Percentiles rank a stretch among this genome's conserved stretches.
Conservation (phyloP, 2,329 filamentous ascomycete species). For the Ambrosiella cleistominuta region DNA sequence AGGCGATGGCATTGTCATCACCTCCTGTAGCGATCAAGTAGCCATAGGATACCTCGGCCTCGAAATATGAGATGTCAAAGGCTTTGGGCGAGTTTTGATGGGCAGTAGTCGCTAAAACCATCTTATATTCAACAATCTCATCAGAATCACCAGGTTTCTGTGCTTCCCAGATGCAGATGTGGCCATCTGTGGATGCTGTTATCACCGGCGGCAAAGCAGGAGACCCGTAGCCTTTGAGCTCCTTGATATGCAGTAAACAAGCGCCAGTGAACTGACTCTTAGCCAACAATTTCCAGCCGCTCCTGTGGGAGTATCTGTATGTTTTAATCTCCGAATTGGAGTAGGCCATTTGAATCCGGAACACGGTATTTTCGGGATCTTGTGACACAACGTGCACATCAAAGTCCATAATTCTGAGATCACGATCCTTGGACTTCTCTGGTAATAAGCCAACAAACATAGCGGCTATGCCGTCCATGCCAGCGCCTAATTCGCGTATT, state of each 20-base stretch:
- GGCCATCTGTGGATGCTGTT: slow-evolving; percentile 68
- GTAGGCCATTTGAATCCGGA: slow-evolving; percentile 53
- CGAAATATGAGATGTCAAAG: slow-evolving; percentile 32
- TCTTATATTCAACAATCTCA: slow-evolving; percentile 15
- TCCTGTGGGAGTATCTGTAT: slow-evolving; percentile 29
- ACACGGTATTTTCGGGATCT: slow-evolving; percentile 17
- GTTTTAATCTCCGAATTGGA: slow-evolving; percentile 67
- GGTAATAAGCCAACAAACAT: slow-evolving; percentile 38
- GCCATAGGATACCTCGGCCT: slow-evolving; percentile 47
- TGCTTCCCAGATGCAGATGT: slow-evolving; percentile 42
- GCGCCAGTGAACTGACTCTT: slow-evolving; percentile 48
- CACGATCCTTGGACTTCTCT: slow-evolving; percentile 34
- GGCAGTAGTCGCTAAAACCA: slow-evolving; percentile 27
- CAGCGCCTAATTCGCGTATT: slow-evolving; percentile 34
- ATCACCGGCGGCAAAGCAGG: slow-evolving; percentile 24
- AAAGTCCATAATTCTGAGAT: slow-evolving; percentile 70
- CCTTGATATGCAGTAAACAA: slow-evolving; percentile 52
- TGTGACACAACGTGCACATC: slow-evolving; percentile 30
- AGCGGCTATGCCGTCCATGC: slow-evolving; percentile 33
- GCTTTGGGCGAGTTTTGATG: slow-evolving; percentile 74
- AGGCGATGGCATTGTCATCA: slow-evolving; percentile 67
- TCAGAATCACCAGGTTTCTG: not conserved
- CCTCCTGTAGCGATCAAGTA: slow-evolving; percentile 55
- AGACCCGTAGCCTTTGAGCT: slow-evolving; percentile 20
- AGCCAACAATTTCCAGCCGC: slow-evolving; percentile 32